phyloP scores from a whole-genome alignment of 345 rosid genomes.

The Rhodamnia argentea region DNA sequence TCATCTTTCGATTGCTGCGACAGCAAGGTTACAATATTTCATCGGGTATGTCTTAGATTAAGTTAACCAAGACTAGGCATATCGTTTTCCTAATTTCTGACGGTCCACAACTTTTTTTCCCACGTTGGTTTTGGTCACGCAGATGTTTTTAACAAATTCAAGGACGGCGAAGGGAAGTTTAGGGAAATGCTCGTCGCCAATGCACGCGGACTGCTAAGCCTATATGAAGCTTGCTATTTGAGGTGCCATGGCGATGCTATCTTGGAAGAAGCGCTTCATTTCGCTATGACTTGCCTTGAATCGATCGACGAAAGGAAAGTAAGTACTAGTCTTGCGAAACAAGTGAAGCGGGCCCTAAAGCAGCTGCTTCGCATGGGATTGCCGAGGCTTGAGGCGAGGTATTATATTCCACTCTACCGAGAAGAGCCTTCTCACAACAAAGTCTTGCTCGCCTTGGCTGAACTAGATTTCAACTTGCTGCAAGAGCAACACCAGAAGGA shows the following conservation, averaged over 20 bases:
- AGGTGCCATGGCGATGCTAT: background rate
- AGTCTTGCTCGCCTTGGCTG: background rate
- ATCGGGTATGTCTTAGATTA: background rate
- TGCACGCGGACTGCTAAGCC: background rate
- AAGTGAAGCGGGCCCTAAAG: slow-evolving; percentile 1
- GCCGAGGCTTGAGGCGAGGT: background rate
- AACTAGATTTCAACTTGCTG: slow-evolving; percentile 7
- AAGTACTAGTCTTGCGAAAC: background rate
- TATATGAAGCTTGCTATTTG: background rate
- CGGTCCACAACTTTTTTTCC: background rate
- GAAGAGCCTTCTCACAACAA: background rate
- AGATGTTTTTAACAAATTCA: background rate
- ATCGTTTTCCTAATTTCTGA: background rate
- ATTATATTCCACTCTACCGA: background rate
- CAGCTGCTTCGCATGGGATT: background rate
- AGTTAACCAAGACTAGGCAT: background rate
- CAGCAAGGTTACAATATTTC: background rate
- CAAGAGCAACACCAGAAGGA: slow-evolving; percentile 2
- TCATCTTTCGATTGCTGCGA: background rate
- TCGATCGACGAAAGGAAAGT: background rate
- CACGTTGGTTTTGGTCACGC: background rate
- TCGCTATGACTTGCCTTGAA: background rate
- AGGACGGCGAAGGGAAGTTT: background rate
- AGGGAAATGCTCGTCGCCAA: background rate
- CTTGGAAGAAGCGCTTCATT: background rate